Evolutionary conservation across 2,329 filamentous ascomycete species (phyloP).

Genomic region (Dothiorella sarmentorum): DNA sequence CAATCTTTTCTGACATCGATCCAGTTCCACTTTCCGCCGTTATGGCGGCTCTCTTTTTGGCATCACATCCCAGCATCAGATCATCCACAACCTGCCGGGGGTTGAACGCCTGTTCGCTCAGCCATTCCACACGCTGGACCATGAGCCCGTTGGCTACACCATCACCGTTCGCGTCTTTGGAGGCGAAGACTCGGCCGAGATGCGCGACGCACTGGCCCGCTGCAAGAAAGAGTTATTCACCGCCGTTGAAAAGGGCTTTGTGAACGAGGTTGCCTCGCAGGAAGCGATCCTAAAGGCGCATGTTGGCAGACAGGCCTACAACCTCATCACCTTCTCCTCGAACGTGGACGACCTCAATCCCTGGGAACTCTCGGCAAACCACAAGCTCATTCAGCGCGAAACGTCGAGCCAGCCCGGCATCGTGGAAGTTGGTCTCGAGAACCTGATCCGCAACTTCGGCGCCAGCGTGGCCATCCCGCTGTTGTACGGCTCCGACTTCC

Average conservation of each 20-base stretch:
- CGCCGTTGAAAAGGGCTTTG: constrained; percentile 9
- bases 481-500: constrained; percentile 45
- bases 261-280: neutral
- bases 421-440: constrained; percentile 14
- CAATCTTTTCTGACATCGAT: neutral
- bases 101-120: constrained; percentile 4
- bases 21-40: neutral
- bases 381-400: neutral
- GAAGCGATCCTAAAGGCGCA: neutral
- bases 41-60: constrained; percentile 12
- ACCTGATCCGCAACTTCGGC: constrained; percentile 18
- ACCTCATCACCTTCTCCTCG: neutral
- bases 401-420: neutral
- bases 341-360: neutral
- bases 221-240: neutral
- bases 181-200: neutral
- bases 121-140: constrained; percentile 8
- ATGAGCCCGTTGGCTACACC: constrained; percentile 12
- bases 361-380: neutral
- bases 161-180: constrained; percentile 15
- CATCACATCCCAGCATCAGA: constrained; percentile 1
- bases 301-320: neutral
- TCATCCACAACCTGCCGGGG: constrained; percentile 5
- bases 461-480: constrained; percentile 18
- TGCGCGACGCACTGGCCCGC: neutral